Evolutionary conservation across 306 rosid species (phyloP), one percentile per base, ranked within the genome.

Genomic region (Begonia loranthoides): DNA sequence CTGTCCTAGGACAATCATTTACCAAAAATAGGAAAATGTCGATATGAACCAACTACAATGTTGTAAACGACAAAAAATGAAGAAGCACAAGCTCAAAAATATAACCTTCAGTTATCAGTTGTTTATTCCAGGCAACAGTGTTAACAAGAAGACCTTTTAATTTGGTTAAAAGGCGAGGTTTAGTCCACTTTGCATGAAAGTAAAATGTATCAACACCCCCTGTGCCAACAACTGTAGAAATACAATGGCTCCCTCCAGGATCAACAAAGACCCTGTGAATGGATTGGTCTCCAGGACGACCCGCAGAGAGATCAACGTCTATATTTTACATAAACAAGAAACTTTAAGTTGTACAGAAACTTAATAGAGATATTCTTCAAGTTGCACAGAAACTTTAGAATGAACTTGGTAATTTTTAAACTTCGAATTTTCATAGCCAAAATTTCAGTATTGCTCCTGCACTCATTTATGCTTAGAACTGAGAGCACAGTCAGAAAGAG

Each of bases 181-280:
- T 90, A 57, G 74, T 66, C 95, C 97, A 82, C 69, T 85, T 90
- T 0, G 94, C 97, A 70, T 90, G 95, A 68, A 76, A 76, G 43
- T 89, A 90, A 67, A 85, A 90, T 6, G 95, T 82, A 61, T 90
- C 95, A 43, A 90, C 80, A 39, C 94, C 90, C 6, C 90, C 94
- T 15, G 56, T 63, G 45, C 95, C 97, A 61, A 74, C 72, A 60
- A 85, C 74, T 15, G 83, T 78, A 60, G 92, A 84, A 64, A 90
- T 85, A 59, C 94, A 85, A 60, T 90, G 97, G 66, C 97, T 79
- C 56, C 95, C 97, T 47, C 97, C 95, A 49, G 95, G 87, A 80
- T 85, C 97, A 62, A 85, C 94, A 70, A 85, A 90, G 16, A 90
- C 85, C 54, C 92, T 79, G 68, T 90, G 97, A 73, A 90, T 85